Evolutionary conservation across 2,329 filamentous ascomycete genomes (phyloP), one percentile per base, ranked within the genome.

Genomic region (Diaporthe citriasiana): DNA sequence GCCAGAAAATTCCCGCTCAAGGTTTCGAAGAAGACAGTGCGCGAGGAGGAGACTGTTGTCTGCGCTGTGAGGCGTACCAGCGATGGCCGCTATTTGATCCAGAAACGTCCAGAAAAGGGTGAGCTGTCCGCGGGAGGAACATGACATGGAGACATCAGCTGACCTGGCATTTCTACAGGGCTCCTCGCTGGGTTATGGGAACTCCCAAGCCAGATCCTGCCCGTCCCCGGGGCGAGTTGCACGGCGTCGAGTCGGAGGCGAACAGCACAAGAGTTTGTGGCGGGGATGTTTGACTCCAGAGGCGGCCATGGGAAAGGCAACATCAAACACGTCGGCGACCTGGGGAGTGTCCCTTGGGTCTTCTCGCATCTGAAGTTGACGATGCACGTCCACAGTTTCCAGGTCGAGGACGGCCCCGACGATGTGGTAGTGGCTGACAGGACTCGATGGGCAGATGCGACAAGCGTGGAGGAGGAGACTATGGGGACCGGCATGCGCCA

Each of bases 401-500:
- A 82, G 17, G 17, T 87, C 5, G 79, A 80, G 3, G 78, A 78
- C 8, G 50, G 30, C 0, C 59, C 42, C 1, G 75, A 56, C 7
- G 60, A 42, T 0, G 70, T 69, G 1, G 55, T 50, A 71, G 63
- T 59, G 25, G 12, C 71, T 38, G 3, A 59, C 63, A 45, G 71
- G 56, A 59, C 73, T 27, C 82, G 82, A 38, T 88, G 87, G 84
- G 82, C 83, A 1, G 82, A 82, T 33, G 79, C 79, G 1, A 77
- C 80, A 3, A 81, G 83, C 10, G 81, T 89, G 0, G 87, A 89
- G 2, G 78, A 77, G 1, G 87, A 88, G 78, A 88, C 87, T 0
- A 90, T 90, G 88, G 88, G 89, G 0, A 90, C 88, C 0, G 89
- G 89, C 0, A 90, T 90, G 88, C 83, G 86, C 50, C 89, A 89